Conservation (phyloP, 2,329 filamentous ascomycete species). For the Dothiorella sarmentorum region DNA sequence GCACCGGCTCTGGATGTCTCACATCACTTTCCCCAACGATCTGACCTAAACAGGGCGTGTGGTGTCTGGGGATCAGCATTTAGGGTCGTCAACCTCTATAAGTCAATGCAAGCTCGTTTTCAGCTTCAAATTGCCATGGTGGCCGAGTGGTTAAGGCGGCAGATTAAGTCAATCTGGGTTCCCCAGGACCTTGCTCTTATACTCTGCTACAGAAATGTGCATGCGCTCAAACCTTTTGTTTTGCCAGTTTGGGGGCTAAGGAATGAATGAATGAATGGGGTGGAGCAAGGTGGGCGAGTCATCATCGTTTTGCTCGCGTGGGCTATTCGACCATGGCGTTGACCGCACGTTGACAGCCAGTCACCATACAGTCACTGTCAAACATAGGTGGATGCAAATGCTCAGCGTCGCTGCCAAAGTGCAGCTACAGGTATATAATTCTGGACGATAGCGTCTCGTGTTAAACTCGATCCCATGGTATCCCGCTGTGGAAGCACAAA, state of each 20-base stretch:
- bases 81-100: background rate
- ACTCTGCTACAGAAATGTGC: constrained; percentile 13
- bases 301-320: background rate
- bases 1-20: too few species aligned
- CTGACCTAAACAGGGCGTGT: background rate
- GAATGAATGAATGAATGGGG: too few species aligned
- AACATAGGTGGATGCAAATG: too few species aligned
- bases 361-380: too few species aligned
- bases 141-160: constrained; percentile 17
- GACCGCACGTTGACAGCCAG: too few species aligned
- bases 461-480: constrained; percentile 10
- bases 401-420: background rate
- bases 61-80: background rate
- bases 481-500: constrained; percentile 8
- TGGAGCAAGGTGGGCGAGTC: too few species aligned
- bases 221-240: constrained; percentile 13
- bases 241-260: background rate
- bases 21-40: too few species aligned
- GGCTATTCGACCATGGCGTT: too few species aligned
- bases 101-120: background rate
- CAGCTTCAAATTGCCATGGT: constrained; percentile 10
- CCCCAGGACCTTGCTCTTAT: background rate
- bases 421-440: background rate
- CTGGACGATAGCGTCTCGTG: background rate
- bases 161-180: constrained; percentile 8